Conservation (phyloP, 352 stramenopile species). For the Lagenidium giganteum region DNA sequence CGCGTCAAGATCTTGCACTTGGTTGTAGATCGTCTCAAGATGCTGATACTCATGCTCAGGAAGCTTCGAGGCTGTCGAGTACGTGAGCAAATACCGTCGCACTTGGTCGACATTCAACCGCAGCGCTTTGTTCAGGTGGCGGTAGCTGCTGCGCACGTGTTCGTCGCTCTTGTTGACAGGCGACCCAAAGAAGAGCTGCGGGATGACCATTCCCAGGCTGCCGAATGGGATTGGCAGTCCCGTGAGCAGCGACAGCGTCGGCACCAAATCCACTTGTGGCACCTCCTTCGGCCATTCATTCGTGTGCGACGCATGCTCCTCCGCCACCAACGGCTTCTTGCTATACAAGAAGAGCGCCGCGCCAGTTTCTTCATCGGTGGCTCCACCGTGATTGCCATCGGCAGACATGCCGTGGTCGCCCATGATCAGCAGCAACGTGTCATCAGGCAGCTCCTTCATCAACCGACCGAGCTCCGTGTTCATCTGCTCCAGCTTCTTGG, state of each 20-base stretch:
- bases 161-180: neutral
- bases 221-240: constrained; percentile 95
- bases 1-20: constrained; percentile 27
- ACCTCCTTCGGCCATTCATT: constrained; percentile 30
- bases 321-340: constrained; percentile 30
- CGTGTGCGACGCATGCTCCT: neutral
- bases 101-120: constrained; percentile 83
- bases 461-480: constrained; percentile 85
- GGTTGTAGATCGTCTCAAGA: constrained; percentile 46
- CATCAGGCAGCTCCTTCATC: constrained; percentile 50
- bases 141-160: constrained; percentile 20
- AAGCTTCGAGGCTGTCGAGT: constrained; percentile 62
- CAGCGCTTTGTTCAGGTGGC: constrained; percentile 61
- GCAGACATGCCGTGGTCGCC: constrained; percentile 99
- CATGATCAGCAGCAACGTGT: constrained; percentile 91
- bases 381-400: constrained; percentile 97
- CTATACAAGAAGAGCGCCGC: constrained; percentile 94
- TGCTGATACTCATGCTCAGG: constrained; percentile 48
- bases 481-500: constrained; percentile 94
- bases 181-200: constrained; percentile 80
- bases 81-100: constrained; percentile 65
- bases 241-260: constrained; percentile 91
- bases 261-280: constrained; percentile 95
- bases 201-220: constrained; percentile 92
- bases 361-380: constrained; percentile 92